Base-by-base conservation (phyloP, 176 grass and related monocot genomes). In the Thalia dealbata region DNA sequence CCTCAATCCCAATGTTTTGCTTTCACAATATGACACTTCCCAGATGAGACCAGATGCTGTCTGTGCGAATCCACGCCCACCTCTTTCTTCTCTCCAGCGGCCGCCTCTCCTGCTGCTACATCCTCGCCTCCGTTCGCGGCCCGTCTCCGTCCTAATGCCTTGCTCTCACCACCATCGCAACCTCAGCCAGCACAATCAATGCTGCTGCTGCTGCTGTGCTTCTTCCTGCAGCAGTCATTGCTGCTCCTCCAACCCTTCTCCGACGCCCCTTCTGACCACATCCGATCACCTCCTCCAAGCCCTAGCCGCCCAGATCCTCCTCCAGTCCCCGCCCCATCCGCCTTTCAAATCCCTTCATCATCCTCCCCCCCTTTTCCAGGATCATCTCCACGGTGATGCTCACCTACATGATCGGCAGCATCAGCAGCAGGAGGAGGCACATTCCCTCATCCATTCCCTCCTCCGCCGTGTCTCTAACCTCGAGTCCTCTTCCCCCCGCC, bases 401-500 rank as follows among this genome's bases (percentile, higher is more conserved):
- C 76, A 87, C 25, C 27, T 63, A 50, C 51, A 80, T 21, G 55
- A 70, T 27, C 67, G 81, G 2, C 76, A 50, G n/a, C 35, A 23
- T 35, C 77, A 51, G 8, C 74, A 45, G 25, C 77, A 82, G 3
- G 84, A 87, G 30, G 70, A 88, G n/a, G 52, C 64, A 18, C 69
- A 91, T 35, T 58, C 78, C 3, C 76, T 87, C 51, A 83, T 99
- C 54, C 76, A 81, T 71, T 91, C 95, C 71, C 90, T 99, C 51
- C 80, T 91, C 26, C 83, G 76, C 76, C 87, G 90, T 52, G 85
- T 88, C 9, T 79, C 90, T 15, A 79, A 74, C 19, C 88, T 99
- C 55, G 95, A 93, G 70, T 86, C 81, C 24, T 84, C 83, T 10
- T 64, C 87, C 0, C 84, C 84, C 68, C 73, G 79, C 61, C 61